These are phyloP conservation scores for Ophiostoma tasmaniense DNA, from an alignment of 2,329 filamentous ascomycete genomes.

Conservation along the genomic window DNA sequence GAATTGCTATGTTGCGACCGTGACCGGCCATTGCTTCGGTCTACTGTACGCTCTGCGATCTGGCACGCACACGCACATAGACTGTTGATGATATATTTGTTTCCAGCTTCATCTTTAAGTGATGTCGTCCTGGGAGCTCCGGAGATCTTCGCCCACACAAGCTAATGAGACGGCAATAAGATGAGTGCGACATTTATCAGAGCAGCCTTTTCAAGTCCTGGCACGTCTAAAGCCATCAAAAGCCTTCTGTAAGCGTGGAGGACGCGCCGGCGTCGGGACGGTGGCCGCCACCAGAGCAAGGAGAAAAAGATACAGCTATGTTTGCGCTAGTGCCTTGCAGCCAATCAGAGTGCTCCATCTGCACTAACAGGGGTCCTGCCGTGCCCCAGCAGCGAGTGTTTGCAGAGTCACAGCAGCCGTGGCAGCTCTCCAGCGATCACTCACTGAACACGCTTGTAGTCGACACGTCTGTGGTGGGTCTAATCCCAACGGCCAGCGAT, in stretches of 20 bases:
- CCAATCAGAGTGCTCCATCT: background rate
- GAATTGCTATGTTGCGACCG: background rate
- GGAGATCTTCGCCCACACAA: background rate
- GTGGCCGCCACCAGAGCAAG: background rate
- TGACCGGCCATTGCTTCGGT: no score
- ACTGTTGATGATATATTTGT: no score
- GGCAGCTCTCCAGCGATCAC: background rate
- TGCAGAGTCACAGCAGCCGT: no score
- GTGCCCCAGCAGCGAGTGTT: background rate
- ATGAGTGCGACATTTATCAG: conserved; percentile 1
- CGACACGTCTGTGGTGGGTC: background rate
- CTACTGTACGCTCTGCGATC: no score
- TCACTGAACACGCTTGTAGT: background rate
- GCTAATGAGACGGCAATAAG: background rate
- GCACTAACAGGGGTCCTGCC: background rate
- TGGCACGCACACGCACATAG: no score
- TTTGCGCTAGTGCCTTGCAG: background rate
- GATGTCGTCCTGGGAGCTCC: background rate
- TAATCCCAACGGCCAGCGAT: conserved; percentile 9
- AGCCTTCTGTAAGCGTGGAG: conserved; percentile 4
- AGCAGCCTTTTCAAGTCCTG: background rate
- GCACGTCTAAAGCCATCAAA: background rate
- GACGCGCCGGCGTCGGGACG: background rate
- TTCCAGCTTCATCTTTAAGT: background rate
- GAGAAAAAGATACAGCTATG: background rate